These are phyloP conservation scores for Hymenoscyphus fraxineus DNA, from an alignment of 2,329 filamentous ascomycete genomes.

Conservation along the genomic window DNA sequence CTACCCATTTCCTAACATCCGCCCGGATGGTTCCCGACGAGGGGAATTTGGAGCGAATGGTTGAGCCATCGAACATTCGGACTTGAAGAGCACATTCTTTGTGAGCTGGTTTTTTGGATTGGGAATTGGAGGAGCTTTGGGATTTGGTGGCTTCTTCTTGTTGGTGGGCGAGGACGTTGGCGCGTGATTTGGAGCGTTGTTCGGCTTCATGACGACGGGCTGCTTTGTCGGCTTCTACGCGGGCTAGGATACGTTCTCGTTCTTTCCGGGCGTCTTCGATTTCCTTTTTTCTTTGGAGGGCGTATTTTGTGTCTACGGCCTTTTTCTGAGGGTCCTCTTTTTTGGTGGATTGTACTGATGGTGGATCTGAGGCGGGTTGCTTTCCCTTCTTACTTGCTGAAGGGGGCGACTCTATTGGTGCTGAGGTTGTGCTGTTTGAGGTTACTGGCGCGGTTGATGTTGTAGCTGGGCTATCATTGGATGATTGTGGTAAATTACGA, in stretches of 20 bases:
- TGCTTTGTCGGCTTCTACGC: conserved; percentile 73
- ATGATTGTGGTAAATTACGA: background rate
- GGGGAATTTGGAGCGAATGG: conserved; percentile 68
- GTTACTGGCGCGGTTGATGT: background rate
- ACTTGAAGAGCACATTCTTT: conserved; percentile 64
- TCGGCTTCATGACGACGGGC: conserved; percentile 57
- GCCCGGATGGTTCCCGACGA: conserved; percentile 56
- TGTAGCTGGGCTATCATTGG: conserved; percentile 5
- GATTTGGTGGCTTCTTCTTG: conserved; percentile 14
- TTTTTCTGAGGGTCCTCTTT: conserved; percentile 29
- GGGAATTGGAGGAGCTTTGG: background rate
- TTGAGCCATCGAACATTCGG: conserved; percentile 79
- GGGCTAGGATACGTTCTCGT: conserved; percentile 65
- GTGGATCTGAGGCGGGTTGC: conserved; percentile 38
- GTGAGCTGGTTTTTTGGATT: conserved; percentile 12
- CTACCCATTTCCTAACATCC: conserved; percentile 75
- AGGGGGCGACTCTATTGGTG: background rate
- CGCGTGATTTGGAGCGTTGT: conserved; percentile 41
- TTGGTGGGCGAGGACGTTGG: conserved; percentile 27
- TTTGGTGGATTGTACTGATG: conserved; percentile 42
- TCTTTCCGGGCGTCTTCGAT: conserved; percentile 66
- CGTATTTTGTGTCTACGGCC: conserved; percentile 43
- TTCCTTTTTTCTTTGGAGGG: conserved; percentile 54
- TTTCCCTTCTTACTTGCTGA: conserved; percentile 27
- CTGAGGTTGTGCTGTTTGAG: background rate